Base-by-base conservation (phyloP, 176 grass and related monocot genomes). In the Metroxylon sagu region DNA sequence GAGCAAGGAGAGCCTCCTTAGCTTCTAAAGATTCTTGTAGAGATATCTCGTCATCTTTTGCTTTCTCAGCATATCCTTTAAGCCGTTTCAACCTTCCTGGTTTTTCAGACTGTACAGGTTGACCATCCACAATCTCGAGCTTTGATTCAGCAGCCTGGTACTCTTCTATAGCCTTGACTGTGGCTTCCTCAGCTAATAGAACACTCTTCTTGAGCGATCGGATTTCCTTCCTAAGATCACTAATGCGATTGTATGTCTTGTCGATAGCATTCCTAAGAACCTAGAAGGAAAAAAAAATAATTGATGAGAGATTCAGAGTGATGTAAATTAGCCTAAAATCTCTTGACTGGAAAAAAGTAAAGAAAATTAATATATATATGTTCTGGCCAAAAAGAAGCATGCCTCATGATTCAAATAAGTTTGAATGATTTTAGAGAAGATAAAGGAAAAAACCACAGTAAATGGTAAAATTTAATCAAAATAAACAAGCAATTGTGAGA, bases 221-320 rank as follows among this genome's bases (percentile, higher is more conserved):
- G 53, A 98, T 98, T 76, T 98, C 93, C 76, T 98, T 98, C 7
- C 84, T 82, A 57, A 98, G 66, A 62, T 98, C 93, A 69, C 59
- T 73, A 26, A 88, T 82, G 53, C 93, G 80, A 79, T 98, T 98
- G 78, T 82, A 98, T 57, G 87, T 98, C 75, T 98, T 98, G 76
- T 85, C 88, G 65, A 98, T 76, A 29, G 93, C 68, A 85, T 92
- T 98, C 74, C 84, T 91, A 71, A 98, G 87, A 83, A 98, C 78
- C 93, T 98, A 71, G 4, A 59, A 26, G 29, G 50, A 72, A 59
- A 27, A 60, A 73, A 29, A 10, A 65, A 19, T 53, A 17, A 58
- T 61, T 60, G 55, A 80, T 43, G 49, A 15, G 10, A 61, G 5
- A 52, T 68, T 76, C 6, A 69, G 12, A 43, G 8, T 43, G 8